These are phyloP conservation scores for Dalbergia cochinchinensis DNA, from an alignment of 306 rosid species.

Conservation along the genomic window DNA sequence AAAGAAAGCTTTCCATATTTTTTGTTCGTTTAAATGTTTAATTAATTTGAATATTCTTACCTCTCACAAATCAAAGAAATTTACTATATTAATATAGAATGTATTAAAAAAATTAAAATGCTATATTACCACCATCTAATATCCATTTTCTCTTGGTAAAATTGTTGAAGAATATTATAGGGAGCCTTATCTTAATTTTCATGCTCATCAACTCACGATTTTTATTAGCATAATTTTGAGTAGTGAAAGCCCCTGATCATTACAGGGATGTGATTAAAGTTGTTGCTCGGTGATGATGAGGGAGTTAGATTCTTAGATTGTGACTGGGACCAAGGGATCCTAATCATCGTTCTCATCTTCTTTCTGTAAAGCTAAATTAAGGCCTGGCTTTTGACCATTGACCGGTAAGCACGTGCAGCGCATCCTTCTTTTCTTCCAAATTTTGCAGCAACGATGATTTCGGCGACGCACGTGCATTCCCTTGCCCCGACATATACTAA, in stretches of 20 bases:
- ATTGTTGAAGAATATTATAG: too few relatives aligned
- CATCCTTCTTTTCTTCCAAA: constrained; percentile 57
- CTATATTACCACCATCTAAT: too few relatives aligned
- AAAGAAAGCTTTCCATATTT: neutral
- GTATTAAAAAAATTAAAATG: too few relatives aligned
- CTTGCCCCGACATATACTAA: constrained; percentile 62
- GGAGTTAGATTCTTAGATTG: constrained; percentile 40
- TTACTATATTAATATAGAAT: too few relatives aligned
- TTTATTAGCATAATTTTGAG: too few relatives aligned
- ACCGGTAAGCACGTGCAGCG: constrained; percentile 79
- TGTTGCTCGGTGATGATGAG: constrained; percentile 55
- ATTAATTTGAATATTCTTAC: neutral
- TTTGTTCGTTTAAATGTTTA: too few relatives aligned
- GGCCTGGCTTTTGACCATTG: constrained; percentile 78
- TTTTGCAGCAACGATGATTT: constrained; percentile 63
- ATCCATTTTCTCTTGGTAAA: too few relatives aligned
- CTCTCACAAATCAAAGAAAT: too few relatives aligned
- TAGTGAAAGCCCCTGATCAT: constrained; percentile 25
- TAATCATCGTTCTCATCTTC: constrained; percentile 63
- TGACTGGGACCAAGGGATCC: constrained; percentile 44
- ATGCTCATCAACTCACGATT: too few relatives aligned
- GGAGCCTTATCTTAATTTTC: too few relatives aligned
- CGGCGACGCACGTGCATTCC: constrained; percentile 83
- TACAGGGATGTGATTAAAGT: constrained; percentile 42
- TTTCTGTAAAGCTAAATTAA: constrained; percentile 45